phyloP scores from a whole-genome alignment of 1,284 basidiomycete genomes.

The Meira nashicola region DNA sequence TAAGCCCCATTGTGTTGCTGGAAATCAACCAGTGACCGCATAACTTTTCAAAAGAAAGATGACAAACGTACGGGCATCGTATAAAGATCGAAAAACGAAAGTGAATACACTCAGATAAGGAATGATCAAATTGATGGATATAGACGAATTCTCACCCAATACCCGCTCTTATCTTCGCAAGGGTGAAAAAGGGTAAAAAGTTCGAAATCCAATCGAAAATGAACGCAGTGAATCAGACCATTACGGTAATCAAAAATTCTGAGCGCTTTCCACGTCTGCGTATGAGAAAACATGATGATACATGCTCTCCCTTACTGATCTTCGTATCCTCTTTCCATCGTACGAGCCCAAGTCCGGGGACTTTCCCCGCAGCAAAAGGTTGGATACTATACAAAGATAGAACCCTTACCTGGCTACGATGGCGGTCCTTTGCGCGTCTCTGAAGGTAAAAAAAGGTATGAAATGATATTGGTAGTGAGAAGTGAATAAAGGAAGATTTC shows the following conservation, averaged over 20 bases:
- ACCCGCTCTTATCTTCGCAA: conserved; percentile 9
- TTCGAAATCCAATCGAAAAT: no score
- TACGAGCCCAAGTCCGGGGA: conserved; percentile 6
- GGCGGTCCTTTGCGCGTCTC: conserved; percentile 12
- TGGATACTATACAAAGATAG: neutral
- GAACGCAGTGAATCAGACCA: no score
- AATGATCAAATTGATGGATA: no score
- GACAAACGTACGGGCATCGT: conserved; percentile 1
- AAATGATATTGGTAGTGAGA: neutral
- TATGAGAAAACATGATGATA: no score
- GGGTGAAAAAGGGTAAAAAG: neutral
- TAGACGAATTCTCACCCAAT: neutral
- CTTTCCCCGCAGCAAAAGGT: conserved; percentile 10
- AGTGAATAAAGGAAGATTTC: neutral
- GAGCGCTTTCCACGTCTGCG: no score
- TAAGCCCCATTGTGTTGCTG: conserved; percentile 13
- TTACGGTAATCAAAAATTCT: no score
- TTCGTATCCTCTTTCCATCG: no score
- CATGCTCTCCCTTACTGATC: no score
- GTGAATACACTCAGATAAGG: neutral
- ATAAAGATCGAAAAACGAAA: neutral
- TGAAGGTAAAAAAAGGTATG: neutral
- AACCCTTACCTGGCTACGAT: conserved; percentile 5
- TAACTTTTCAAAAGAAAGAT: conserved; percentile 7
- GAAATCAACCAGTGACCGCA: conserved; percentile 7